Conservation (phyloP, 257 asterid species). For the Primulina eburnea region DNA sequence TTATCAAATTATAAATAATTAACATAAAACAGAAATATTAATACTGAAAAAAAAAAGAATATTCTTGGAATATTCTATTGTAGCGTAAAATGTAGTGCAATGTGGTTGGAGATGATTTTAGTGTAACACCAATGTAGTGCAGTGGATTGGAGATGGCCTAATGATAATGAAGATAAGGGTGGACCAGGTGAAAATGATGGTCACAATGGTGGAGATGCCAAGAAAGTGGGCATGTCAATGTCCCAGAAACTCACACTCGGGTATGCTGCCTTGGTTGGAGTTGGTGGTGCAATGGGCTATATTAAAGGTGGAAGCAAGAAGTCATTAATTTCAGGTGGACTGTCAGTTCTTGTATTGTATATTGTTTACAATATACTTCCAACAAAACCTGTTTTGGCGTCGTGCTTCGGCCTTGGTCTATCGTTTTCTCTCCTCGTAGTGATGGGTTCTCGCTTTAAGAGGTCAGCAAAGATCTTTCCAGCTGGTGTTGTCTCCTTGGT, state of each 20-base stretch:
- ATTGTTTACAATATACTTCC: constrained; percentile 67
- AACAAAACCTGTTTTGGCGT: constrained; percentile 65
- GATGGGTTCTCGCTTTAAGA: constrained; percentile 84
- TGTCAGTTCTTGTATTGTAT: constrained; percentile 53
- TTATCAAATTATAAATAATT: too few relatives aligned
- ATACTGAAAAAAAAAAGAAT: too few relatives aligned
- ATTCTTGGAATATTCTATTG: too few relatives aligned
- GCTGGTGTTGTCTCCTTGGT: constrained; percentile 75
- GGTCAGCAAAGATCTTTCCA: constrained; percentile 80
- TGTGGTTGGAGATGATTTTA: too few relatives aligned
- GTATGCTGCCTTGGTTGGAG: constrained; percentile 70
- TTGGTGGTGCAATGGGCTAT: constrained; percentile 84
- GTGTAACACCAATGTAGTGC: too few relatives aligned
- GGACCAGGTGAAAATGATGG: constrained; percentile 40
- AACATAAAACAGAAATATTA: too few relatives aligned
- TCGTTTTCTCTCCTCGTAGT: constrained; percentile 71
- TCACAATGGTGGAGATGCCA: constrained; percentile 32
- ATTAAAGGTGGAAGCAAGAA: constrained; percentile 88
- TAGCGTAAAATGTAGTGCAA: too few relatives aligned
- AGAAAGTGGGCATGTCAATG: constrained; percentile 67
- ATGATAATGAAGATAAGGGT: constrained; percentile 25
- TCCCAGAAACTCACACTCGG: constrained; percentile 88
- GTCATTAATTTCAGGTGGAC: constrained; percentile 68
- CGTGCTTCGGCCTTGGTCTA: constrained; percentile 61
- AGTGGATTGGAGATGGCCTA: too few relatives aligned